These are phyloP conservation scores for Leucoagaricus sp. DNA, from an alignment of 1,284 basidiomycete genomes.

Conservation along the genomic window DNA sequence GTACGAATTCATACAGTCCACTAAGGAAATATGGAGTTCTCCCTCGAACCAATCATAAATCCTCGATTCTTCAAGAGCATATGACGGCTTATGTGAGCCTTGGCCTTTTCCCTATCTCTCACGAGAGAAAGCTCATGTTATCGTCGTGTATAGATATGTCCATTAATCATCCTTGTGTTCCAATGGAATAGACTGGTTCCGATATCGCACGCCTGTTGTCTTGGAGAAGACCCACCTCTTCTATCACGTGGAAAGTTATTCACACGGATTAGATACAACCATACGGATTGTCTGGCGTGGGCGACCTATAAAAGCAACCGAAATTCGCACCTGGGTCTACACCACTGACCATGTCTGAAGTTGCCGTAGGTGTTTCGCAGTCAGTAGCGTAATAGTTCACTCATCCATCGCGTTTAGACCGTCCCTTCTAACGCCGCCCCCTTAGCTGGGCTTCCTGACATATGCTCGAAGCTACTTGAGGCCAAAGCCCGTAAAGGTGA, in stretches of 20 bases:
- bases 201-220: neutral
- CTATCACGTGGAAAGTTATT: neutral
- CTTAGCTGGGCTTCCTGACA: slow-evolving; percentile 54
- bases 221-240: neutral
- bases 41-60: slow-evolving; percentile 25
- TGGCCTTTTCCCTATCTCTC: neutral
- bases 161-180: slow-evolving; percentile 3
- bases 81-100: slow-evolving; percentile 14
- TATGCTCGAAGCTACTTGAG: slow-evolving; percentile 55
- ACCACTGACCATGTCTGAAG: slow-evolving; percentile 33
- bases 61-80: neutral
- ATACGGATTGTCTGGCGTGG: neutral
- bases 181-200: slow-evolving; percentile 13
- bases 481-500: slow-evolving; percentile 71
- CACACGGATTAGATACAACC: neutral
- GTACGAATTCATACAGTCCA: slow-evolving; percentile 90
- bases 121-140: slow-evolving; percentile 13
- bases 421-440: slow-evolving; percentile 48
- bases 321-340: neutral
- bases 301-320: neutral
- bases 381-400: neutral
- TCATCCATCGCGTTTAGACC: slow-evolving; percentile 25
- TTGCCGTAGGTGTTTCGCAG: slow-evolving; percentile 34
- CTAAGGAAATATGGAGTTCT: slow-evolving; percentile 83
- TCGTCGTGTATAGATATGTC: slow-evolving; percentile 2